phyloP scores from a whole-genome alignment of 495 filamentous ascomycete species.

The Aspergillus hancockii region DNA sequence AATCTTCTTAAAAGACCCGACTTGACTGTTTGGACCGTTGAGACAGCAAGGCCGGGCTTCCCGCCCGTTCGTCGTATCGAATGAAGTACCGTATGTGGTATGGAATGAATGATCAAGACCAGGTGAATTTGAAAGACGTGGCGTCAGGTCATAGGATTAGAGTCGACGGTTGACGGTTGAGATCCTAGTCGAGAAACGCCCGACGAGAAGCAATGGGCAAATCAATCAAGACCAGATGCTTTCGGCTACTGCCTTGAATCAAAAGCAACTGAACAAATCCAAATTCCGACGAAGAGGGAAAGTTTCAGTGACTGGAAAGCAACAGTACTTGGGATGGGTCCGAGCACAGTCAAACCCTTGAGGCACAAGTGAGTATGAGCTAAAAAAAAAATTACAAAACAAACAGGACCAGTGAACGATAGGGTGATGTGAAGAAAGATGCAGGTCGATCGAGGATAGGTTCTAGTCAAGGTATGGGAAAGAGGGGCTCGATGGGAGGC shows the following conservation, averaged over 20 bases:
- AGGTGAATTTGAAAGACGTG: not conserved
- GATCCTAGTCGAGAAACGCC: not conserved
- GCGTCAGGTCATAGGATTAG: not conserved
- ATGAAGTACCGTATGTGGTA: not conserved
- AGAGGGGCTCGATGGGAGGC: constrained; percentile 9
- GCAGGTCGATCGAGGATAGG: not conserved
- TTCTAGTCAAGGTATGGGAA: not conserved
- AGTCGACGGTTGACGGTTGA: not conserved
- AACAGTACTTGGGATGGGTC: not conserved
- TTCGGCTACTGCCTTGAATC: not conserved
- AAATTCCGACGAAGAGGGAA: too few species aligned
- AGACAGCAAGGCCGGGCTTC: constrained; percentile 30
- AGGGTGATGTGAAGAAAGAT: constrained; percentile 1
- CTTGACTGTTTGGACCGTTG: constrained; percentile 10
- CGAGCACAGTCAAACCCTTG: not conserved
- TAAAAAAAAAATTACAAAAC: not conserved
- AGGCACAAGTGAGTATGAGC: not conserved
- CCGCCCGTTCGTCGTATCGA: constrained; percentile 30
- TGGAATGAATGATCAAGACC: not conserved
- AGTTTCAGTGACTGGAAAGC: too few species aligned
- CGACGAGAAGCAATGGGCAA: not conserved
- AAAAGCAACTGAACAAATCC: not conserved
- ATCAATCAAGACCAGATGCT: not conserved
- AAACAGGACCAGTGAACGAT: not conserved
- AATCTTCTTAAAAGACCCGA: not conserved